Conservation (phyloP, 305 asterid genomes). For the Solanum aculeatissimum region DNA sequence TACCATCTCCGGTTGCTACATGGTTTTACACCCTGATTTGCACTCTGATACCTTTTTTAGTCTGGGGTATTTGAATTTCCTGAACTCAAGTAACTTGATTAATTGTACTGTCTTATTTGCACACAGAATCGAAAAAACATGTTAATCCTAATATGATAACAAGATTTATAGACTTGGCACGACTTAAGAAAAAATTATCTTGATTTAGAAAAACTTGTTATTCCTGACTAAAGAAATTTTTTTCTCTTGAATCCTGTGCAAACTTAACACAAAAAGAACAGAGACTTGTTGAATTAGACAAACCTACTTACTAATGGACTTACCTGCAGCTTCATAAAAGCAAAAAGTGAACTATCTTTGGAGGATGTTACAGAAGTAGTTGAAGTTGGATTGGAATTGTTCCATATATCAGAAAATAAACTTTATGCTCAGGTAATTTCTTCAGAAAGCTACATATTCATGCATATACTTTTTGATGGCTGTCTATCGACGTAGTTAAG, state of each 20-base stretch:
- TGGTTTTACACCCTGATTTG: not conserved
- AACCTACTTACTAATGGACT: not conserved
- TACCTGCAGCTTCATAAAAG: constrained; percentile 67
- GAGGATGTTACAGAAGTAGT: constrained; percentile 68
- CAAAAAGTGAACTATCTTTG: constrained; percentile 68
- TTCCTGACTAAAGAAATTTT: not conserved
- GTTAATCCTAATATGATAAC: not conserved
- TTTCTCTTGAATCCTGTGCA: not conserved
- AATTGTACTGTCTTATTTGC: not conserved
- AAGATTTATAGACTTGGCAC: not conserved
- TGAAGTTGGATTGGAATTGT: constrained; percentile 63
- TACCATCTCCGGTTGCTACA: not conserved
- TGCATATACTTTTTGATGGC: constrained; percentile 1
- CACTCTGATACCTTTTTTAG: not conserved
- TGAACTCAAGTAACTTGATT: not conserved
- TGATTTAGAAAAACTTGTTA: not conserved
- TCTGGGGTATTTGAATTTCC: not conserved
- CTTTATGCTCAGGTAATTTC: constrained; percentile 71
- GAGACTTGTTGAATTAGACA: not conserved
- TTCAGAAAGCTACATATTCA: constrained; percentile 9
- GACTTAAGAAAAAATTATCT: not conserved
- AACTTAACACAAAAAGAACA: not conserved
- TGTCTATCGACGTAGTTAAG: not conserved
- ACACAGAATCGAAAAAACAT: not conserved
- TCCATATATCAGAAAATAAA: constrained; percentile 58